phyloP scores from a whole-genome alignment of 2,329 filamentous ascomycete species.

The Colletotrichum aenigma region DNA sequence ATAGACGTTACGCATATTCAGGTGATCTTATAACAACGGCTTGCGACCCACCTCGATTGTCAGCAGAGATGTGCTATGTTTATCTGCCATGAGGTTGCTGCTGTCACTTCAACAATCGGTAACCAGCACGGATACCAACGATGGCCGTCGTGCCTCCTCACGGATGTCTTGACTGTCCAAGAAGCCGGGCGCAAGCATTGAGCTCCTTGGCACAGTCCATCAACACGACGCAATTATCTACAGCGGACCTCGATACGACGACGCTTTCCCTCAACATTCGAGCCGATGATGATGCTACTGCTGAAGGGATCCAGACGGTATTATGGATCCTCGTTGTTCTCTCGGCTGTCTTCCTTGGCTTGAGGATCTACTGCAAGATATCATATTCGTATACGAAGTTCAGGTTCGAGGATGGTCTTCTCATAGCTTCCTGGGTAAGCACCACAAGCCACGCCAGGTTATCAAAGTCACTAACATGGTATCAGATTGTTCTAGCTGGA shows the following conservation, averaged over 20 bases:
- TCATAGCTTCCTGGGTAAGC: slow-evolving; percentile 27
- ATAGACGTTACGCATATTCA: neutral
- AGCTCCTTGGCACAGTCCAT: neutral
- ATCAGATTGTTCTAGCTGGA: neutral
- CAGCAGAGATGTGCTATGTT: neutral
- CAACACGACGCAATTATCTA: neutral
- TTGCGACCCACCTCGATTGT: neutral
- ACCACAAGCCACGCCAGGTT: neutral
- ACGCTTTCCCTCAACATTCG: neutral
- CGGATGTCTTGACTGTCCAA: slow-evolving; percentile 3
- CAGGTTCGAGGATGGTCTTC: slow-evolving; percentile 30
- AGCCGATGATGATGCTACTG: neutral
- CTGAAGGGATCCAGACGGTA: slow-evolving; percentile 3
- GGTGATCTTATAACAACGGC: neutral
- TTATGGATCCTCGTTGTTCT: slow-evolving; percentile 24
- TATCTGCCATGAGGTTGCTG: neutral
- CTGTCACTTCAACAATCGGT: neutral
- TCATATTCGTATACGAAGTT: slow-evolving; percentile 23
- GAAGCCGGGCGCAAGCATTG: neutral
- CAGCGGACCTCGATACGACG: neutral
- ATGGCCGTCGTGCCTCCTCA: slow-evolving; percentile 13
- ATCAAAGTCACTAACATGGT: neutral
- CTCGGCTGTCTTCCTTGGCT: slow-evolving; percentile 22
- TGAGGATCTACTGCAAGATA: slow-evolving; percentile 28
- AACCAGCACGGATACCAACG: neutral